A percentile compares a stretch with the other conserved stretches of the same genome.
phyloP scores from a whole-genome alignment of 768 basidiomycete species.

The Boletellus ananas region DNA sequence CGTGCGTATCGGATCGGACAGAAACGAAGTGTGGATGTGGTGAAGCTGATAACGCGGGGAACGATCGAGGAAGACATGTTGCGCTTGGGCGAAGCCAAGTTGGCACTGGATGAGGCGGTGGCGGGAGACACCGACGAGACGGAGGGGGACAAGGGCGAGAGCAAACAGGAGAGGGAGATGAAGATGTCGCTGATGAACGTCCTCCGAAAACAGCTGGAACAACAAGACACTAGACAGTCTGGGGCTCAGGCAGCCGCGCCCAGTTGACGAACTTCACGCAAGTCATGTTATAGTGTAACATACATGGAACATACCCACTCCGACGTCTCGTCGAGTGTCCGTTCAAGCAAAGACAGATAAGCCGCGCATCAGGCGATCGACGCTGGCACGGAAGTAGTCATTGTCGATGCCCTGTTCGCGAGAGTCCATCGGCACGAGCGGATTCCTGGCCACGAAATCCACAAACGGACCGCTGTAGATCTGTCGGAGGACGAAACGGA shows the following conservation, averaged over 20 bases:
- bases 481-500: slow-evolving; percentile 79
- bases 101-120: slow-evolving; percentile 91
- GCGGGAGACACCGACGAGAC: slow-evolving; percentile 66
- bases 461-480: slow-evolving; percentile 93
- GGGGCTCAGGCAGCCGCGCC: neutral
- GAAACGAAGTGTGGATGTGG: slow-evolving; percentile 88
- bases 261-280: slow-evolving; percentile 9
- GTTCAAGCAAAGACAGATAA: slow-evolving; percentile 41
- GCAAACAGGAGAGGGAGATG: slow-evolving; percentile 72
- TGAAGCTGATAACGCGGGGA: slow-evolving; percentile 87
- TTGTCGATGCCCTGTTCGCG: slow-evolving; percentile 85
- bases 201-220: slow-evolving; percentile 77
- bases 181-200: slow-evolving; percentile 83
- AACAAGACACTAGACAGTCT: slow-evolving; percentile 35
- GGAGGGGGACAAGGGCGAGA: slow-evolving; percentile 55
- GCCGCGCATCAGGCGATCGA: slow-evolving; percentile 72
- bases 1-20: slow-evolving; percentile 97
- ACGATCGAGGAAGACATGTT: slow-evolving; percentile 98
- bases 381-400: slow-evolving; percentile 79
- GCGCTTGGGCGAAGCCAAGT: slow-evolving; percentile 81
- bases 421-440: slow-evolving; percentile 81
- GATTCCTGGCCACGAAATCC: slow-evolving; percentile 92
- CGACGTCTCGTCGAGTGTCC: neutral
- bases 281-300: slow-evolving; percentile 12
- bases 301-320: slow-evolving; percentile 21